phyloP scores from a whole-genome alignment of 805 yeast genomes.

The Spathaspora sp. region DNA sequence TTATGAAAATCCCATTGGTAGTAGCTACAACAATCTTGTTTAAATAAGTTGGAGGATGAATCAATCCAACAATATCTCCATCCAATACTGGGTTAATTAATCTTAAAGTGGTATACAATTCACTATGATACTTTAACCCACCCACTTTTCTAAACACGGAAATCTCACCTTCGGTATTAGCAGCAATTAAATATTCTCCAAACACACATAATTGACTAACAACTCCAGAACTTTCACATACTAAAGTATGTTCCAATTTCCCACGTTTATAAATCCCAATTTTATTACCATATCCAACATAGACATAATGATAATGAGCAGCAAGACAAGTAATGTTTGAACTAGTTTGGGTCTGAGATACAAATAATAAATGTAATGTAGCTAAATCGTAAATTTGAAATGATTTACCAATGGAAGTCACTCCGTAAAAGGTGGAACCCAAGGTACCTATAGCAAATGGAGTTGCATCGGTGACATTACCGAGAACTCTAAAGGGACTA shows the following conservation, averaged over 20 bases:
- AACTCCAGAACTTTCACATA: conserved; percentile 18
- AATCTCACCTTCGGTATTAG: conserved; percentile 38
- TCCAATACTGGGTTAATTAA: conserved; percentile 51
- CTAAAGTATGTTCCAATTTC: conserved; percentile 45
- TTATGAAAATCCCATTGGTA: conserved; percentile 52
- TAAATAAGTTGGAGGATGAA: conserved; percentile 88
- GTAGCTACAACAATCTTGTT: conserved; percentile 89
- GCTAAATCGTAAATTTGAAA: conserved; percentile 94
- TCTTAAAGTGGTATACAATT: conserved; percentile 60
- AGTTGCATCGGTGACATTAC: conserved; percentile 79
- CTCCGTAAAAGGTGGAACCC: conserved; percentile 84
- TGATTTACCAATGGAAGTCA: conserved; percentile 83
- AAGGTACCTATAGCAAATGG: conserved; percentile 89
- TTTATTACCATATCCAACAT: conserved; percentile 66
- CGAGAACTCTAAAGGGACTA: conserved; percentile 82
- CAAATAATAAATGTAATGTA: conserved; percentile 78
- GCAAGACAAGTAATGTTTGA: conserved; percentile 65
- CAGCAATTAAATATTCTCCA: conserved; percentile 73
- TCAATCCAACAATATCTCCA: conserved; percentile 65
- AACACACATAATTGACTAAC: conserved; percentile 57
- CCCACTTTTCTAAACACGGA: conserved; percentile 52
- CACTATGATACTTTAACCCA: conserved; percentile 47
- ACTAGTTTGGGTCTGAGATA: conserved; percentile 75
- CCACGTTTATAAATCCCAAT: conserved; percentile 86
- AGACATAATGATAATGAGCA: conserved; percentile 82